Evolutionary conservation across 345 rosid species (phyloP).

Genomic region (Salix dunnii): DNA sequence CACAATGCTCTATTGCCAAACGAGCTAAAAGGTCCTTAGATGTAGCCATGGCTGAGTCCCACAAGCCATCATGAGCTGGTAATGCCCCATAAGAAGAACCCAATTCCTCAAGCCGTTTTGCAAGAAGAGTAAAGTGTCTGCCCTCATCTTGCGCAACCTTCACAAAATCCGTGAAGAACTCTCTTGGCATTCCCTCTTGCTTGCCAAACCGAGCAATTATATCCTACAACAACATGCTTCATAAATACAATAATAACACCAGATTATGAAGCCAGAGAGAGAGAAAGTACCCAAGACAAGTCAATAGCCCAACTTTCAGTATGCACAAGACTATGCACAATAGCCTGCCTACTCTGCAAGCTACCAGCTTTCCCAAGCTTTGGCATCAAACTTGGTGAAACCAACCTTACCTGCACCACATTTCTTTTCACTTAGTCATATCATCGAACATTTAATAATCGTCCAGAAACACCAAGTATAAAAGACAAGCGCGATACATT

Average conservation of each 20-base stretch:
- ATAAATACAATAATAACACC: neutral
- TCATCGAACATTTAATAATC: slow-evolving; percentile 15
- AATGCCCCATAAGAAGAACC: slow-evolving; percentile 78
- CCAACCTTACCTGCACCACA: slow-evolving; percentile 60
- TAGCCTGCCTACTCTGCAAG: slow-evolving; percentile 87
- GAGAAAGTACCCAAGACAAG: slow-evolving; percentile 67
- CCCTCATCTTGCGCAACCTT: slow-evolving; percentile 91
- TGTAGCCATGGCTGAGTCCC: slow-evolving; percentile 86
- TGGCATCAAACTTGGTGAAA: slow-evolving; percentile 85
- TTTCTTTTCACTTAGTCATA: slow-evolving; percentile 22
- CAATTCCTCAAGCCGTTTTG: slow-evolving; percentile 60
- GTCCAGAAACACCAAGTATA: neutral
- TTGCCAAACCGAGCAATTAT: slow-evolving; percentile 88
- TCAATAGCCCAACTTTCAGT: slow-evolving; percentile 95
- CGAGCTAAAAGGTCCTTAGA: slow-evolving; percentile 70
- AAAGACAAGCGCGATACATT: slow-evolving; percentile 26
- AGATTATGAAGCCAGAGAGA: neutral
- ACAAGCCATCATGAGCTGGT: slow-evolving; percentile 90
- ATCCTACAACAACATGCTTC: slow-evolving; percentile 41
- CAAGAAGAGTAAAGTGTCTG: slow-evolving; percentile 76
- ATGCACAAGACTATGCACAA: slow-evolving; percentile 85
- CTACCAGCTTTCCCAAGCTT: slow-evolving; percentile 93
- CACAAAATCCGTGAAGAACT: slow-evolving; percentile 83
- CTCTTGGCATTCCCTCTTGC: slow-evolving; percentile 89
- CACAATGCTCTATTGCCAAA: slow-evolving; percentile 83